Evolutionary conservation across 768 basidiomycete species (phyloP).

Genomic region (Krasilnikovozyma curviuscula): DNA sequence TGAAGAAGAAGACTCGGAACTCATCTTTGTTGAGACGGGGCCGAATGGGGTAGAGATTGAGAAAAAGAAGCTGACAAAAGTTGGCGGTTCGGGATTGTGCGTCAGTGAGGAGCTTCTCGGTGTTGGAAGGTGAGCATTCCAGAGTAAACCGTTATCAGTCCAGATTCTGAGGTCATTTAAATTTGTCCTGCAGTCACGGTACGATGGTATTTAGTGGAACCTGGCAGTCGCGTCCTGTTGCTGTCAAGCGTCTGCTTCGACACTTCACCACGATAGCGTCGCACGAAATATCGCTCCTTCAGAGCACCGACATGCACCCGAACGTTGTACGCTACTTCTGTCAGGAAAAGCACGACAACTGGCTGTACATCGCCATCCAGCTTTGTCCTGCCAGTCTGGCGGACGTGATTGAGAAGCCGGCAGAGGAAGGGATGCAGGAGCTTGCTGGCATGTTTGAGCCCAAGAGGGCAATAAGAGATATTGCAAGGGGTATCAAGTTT

Average conservation of each 20-base stretch:
- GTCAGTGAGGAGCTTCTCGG: too few relatives aligned
- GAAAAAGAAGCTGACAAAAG: too few relatives aligned
- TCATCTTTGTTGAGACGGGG: too few relatives aligned
- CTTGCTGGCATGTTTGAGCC: conserved; percentile 70
- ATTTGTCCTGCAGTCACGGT: too few relatives aligned
- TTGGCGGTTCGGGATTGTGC: too few relatives aligned
- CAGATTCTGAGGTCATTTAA: too few relatives aligned
- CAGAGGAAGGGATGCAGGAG: conserved; percentile 33
- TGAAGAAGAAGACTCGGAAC: too few relatives aligned
- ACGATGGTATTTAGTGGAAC: not conserved
- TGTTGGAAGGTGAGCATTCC: too few relatives aligned
- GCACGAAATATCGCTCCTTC: conserved; percentile 81
- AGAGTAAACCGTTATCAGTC: too few relatives aligned
- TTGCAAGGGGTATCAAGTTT: conserved; percentile 71
- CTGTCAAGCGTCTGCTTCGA: conserved; percentile 87
- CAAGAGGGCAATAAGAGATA: conserved; percentile 67
- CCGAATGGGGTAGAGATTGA: too few relatives aligned
- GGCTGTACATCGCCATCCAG: conserved; percentile 94
- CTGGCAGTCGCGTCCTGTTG: conserved; percentile 89
- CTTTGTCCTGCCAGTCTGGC: conserved; percentile 31
- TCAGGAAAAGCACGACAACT: conserved; percentile 79
- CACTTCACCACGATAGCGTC: conserved; percentile 89
- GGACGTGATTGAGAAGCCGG: conserved; percentile 41
- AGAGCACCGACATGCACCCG: conserved; percentile 93
- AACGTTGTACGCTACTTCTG: conserved; percentile 96